phyloP scores from a whole-genome alignment of 1,139 yeast species.

The Maudiozyma humilis region DNA sequence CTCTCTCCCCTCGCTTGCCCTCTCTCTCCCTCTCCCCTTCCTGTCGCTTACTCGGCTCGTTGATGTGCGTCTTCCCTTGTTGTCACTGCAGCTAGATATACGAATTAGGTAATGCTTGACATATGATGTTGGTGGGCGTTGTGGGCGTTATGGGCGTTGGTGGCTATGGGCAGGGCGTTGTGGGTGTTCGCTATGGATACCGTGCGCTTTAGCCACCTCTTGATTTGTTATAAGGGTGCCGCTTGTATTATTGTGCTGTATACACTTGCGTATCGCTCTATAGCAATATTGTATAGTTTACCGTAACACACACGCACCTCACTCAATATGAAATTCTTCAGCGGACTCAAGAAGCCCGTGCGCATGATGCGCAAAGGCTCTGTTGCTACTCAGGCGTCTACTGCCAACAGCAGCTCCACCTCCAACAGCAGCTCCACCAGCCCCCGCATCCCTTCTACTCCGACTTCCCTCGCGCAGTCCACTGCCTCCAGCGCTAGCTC shows the following conservation, averaged over 20 bases:
- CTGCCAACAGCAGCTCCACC: constrained; percentile 5
- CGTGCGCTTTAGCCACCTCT: no score
- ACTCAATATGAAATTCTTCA: constrained; percentile 13
- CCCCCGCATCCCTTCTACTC: constrained; percentile 9
- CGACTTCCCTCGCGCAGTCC: constrained; percentile 7
- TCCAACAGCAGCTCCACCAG: constrained; percentile 6
- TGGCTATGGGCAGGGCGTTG: no score
- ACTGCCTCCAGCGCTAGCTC: constrained; percentile 1
- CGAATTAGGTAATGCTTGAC: constrained; percentile 1
- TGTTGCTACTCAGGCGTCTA: neutral
- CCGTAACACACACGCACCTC: neutral
- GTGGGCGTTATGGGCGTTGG: neutral
- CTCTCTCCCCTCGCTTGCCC: no score
- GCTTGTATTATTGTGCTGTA: no score
- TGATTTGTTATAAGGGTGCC: no score
- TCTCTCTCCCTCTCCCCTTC: no score
- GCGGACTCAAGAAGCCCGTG: constrained; percentile 12
- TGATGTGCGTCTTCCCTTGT: no score
- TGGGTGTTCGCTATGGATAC: no score
- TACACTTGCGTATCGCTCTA: no score
- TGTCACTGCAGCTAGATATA: no score
- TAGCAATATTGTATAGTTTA: no score
- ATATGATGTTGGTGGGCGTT: neutral
- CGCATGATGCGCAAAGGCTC: constrained; percentile 6
- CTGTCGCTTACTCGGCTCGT: no score